Evolutionary conservation across 1,284 basidiomycete genomes (phyloP).

Genomic region (Xerocomus nothofagi): DNA sequence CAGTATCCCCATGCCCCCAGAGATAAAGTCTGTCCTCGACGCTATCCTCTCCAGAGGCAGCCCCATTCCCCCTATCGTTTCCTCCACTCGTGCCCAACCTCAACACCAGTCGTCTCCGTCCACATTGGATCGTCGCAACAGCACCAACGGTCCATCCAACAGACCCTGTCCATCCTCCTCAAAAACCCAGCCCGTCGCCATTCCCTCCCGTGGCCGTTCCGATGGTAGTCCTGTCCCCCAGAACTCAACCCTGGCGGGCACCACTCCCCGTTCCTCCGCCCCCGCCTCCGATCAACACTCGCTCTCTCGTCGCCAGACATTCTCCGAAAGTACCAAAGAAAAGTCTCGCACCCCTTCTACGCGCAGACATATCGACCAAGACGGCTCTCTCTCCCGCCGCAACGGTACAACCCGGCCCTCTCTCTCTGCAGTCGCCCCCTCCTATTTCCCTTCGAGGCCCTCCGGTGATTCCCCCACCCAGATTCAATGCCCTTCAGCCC

Average conservation of each 20-base stretch:
- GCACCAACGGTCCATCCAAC: constrained; percentile 41
- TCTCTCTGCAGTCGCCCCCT: constrained; percentile 42
- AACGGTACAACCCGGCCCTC: constrained; percentile 46
- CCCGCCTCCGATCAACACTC: constrained; percentile 42
- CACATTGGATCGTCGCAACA: constrained; percentile 50
- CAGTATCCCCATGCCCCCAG: constrained; percentile 63
- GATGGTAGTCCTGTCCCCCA: constrained; percentile 36
- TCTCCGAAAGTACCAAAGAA: constrained; percentile 45
- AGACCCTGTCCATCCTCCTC: constrained; percentile 34
- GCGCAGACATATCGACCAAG: constrained; percentile 58
- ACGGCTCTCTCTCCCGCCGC: constrained; percentile 48
- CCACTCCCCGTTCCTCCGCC: constrained; percentile 35
- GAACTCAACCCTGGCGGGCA: constrained; percentile 18
- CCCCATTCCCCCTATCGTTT: constrained; percentile 27
- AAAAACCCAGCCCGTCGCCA: constrained; percentile 35
- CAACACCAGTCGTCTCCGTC: constrained; percentile 36
- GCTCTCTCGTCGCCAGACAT: constrained; percentile 48
- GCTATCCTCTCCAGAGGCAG: constrained; percentile 41
- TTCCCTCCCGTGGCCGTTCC: constrained; percentile 34
- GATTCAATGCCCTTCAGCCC: constrained; percentile 21
- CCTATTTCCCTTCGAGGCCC: constrained; percentile 31
- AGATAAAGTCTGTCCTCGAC: constrained; percentile 66
- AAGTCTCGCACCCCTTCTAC: constrained; percentile 57
- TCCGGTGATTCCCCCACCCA: constrained; percentile 21
- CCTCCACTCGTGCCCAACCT: constrained; percentile 29